Base-by-base conservation (phyloP, 2,329 filamentous ascomycete genomes). In the Fusarium anthophilum region DNA sequence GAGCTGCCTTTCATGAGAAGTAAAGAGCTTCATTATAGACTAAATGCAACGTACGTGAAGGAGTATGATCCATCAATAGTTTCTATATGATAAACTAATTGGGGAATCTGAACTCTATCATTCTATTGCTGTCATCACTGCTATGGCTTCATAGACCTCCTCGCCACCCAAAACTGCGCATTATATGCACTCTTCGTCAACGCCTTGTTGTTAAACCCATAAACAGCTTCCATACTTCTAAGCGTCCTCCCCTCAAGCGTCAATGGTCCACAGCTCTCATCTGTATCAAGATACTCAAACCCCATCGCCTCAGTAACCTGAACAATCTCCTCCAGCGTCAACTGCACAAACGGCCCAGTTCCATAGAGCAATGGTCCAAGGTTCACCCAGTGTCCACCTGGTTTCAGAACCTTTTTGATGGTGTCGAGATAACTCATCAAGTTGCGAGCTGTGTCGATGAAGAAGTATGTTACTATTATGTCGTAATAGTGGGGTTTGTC, bases 391-490 rank as follows among this genome's bases (percentile, higher is more conserved):
- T 82, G 77, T 0, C 88, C 88, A 1, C 87, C 87, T 0, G 79
- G 76, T 48, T 81, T 83, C 6, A 91, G 81, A 0, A 88, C 73
- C 1, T 77, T 78, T 56, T 86, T 81, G 48, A 90, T 90, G 0
- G 84, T 88, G 41, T 90, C 87, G 11, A 90, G 81, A 68, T 90
- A 91, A 1, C 76, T 80, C 77, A 89, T 82, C 3, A 90, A 77
- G 61, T 90, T 90, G 2, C 87, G 84, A 0, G 89, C 88, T 1
- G 88, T 91, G 74, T 91, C 89, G 71, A 91, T 90, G 79, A 91
- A 90, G 80, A 90, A 91, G 48, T 89, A 84, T 0, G 89, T 90
- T 0, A 89, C 78, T 0, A 91, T 79, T 2, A 84, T 81, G 60
- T 90, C 88, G 76, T 83, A 90, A 8, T 73, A 57, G 2, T 76